Conservation (phyloP, 441 rosid genomes). For the Breynia disticha region DNA sequence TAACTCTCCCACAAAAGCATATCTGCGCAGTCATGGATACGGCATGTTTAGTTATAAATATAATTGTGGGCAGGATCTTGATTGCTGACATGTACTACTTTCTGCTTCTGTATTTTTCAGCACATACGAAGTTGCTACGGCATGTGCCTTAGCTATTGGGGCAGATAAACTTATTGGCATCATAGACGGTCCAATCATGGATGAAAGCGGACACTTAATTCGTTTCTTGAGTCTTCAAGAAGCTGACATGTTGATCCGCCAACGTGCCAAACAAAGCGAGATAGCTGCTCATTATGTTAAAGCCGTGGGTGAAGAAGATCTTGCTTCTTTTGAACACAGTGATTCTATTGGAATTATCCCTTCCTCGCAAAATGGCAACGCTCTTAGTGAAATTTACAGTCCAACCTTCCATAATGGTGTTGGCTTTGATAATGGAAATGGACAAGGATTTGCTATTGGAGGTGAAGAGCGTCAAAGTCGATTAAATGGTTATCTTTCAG, state of each 20-base stretch:
- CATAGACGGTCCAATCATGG: constrained; percentile 84
- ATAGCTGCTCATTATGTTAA: constrained; percentile 80
- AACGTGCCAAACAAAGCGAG: constrained; percentile 85
- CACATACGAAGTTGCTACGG: constrained; percentile 96
- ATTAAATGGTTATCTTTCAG: constrained; percentile 68
- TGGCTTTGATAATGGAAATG: constrained; percentile 83
- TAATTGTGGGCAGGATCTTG: too few species aligned
- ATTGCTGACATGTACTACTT: background rate
- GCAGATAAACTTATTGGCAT: constrained; percentile 93
- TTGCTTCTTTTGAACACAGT: constrained; percentile 26
- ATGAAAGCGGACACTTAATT: constrained; percentile 70
- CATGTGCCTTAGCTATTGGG: constrained; percentile 89
- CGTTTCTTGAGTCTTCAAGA: constrained; percentile 81
- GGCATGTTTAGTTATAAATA: too few species aligned
- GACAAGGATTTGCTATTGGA: constrained; percentile 96
- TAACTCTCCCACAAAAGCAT: background rate
- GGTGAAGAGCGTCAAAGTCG: constrained; percentile 82
- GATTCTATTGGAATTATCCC: constrained; percentile 29
- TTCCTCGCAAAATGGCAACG: constrained; percentile 35
- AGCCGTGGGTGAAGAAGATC: constrained; percentile 65
- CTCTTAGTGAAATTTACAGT: constrained; percentile 23
- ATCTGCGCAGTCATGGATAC: too few species aligned
- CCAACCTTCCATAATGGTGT: constrained; percentile 74
- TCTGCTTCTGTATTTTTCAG: constrained; percentile 31
- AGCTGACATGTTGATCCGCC: constrained; percentile 76